Conservation (phyloP, 1,284 basidiomycete genomes). For the Polyporus tsugae region DNA sequence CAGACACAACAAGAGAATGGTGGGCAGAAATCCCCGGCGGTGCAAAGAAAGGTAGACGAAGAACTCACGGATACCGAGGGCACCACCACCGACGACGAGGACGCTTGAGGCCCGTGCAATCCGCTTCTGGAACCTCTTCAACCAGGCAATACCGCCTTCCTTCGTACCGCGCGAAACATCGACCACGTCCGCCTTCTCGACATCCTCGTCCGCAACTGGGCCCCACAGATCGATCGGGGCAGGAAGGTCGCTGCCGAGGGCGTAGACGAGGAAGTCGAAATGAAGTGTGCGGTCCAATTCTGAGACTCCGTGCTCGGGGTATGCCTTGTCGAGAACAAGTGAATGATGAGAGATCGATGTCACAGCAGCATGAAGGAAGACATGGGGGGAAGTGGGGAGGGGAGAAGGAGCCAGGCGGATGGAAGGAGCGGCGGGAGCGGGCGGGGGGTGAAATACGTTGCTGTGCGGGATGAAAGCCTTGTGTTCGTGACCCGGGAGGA, state of each 20-base stretch:
- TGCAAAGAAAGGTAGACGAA: slow-evolving; percentile 2
- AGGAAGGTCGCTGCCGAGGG: slow-evolving; percentile 64
- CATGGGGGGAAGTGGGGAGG: slow-evolving; percentile 34
- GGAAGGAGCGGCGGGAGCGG: slow-evolving; percentile 11
- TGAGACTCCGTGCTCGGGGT: slow-evolving; percentile 53
- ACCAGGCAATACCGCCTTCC: slow-evolving; percentile 54
- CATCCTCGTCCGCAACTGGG: slow-evolving; percentile 33
- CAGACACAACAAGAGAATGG: neutral
- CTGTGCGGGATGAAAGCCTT: slow-evolving; percentile 78
- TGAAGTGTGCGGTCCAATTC: slow-evolving; percentile 37
- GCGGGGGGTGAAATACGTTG: slow-evolving; percentile 48
- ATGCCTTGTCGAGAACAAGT: slow-evolving; percentile 55
- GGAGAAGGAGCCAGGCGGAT: slow-evolving; percentile 1
- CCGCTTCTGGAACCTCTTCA: slow-evolving; percentile 53
- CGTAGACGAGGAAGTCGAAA: slow-evolving; percentile 67
- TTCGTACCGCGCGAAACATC: slow-evolving; percentile 50
- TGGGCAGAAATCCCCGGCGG: neutral
- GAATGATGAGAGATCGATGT: slow-evolving; percentile 51
- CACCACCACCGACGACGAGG: slow-evolving; percentile 68
- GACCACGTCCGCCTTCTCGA: slow-evolving; percentile 26
- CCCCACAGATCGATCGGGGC: slow-evolving; percentile 65
- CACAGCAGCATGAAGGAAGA: slow-evolving; percentile 57
- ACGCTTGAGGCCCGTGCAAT: slow-evolving; percentile 54
- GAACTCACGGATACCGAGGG: slow-evolving; percentile 67
- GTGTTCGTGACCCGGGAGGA: slow-evolving; percentile 74